phyloP scores from a whole-genome alignment of 2,329 filamentous ascomycete species.

The Macrophomina tecta region DNA sequence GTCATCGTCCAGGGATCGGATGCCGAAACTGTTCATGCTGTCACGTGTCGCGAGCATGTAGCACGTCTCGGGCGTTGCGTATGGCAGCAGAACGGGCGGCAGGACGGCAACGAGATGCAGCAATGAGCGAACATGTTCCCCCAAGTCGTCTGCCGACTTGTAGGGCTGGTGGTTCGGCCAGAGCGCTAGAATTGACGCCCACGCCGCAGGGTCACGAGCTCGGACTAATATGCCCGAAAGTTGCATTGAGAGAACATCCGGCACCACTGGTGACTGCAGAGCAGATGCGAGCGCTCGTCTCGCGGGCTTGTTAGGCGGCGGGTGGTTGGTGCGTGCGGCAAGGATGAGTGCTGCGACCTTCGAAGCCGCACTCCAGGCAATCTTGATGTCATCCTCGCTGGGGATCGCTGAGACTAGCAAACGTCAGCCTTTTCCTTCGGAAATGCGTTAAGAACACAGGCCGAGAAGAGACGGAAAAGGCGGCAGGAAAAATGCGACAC shows the following conservation, averaged over 20 bases:
- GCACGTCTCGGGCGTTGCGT: conserved; percentile 43
- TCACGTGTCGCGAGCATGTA: conserved; percentile 46
- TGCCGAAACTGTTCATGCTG: conserved; percentile 56
- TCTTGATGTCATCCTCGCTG: conserved; percentile 13
- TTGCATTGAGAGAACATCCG: conserved; percentile 51
- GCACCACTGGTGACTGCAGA: conserved; percentile 32
- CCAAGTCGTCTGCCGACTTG: conserved; percentile 47
- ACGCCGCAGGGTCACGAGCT: conserved; percentile 38
- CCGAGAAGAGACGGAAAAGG: not conserved
- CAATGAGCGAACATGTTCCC: conserved; percentile 48
- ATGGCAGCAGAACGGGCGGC: conserved; percentile 42
- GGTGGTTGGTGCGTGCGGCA: conserved; percentile 38
- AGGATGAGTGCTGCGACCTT: not conserved
- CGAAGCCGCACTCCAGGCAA: conserved; percentile 15
- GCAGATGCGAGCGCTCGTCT: conserved; percentile 8
- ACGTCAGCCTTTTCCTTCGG: not conserved
- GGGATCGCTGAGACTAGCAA: conserved; percentile 13
- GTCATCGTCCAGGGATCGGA: conserved; percentile 51
- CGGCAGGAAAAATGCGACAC: not conserved
- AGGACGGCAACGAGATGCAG: conserved; percentile 51
- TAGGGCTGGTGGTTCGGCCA: conserved; percentile 51
- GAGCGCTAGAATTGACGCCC: conserved; percentile 45
- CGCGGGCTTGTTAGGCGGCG: conserved; percentile 35
- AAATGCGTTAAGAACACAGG: not conserved
- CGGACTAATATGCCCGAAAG: conserved; percentile 48